Conservation (phyloP, 108 stramenopile genomes). For the Fistulifera solaris region DNA sequence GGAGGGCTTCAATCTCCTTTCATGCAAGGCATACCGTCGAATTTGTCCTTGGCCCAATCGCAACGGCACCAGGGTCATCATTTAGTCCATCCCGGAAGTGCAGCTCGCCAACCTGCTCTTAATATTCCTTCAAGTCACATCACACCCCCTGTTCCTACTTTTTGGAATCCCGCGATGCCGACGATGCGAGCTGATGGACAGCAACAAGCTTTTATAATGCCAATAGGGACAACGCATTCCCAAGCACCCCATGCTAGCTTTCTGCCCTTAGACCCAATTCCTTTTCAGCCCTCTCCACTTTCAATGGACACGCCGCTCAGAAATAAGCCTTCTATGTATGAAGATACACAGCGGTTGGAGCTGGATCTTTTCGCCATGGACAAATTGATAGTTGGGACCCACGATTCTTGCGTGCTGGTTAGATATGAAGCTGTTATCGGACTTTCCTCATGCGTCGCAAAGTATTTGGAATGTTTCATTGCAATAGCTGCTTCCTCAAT, state of each 20-base stretch:
- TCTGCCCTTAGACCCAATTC: no score
- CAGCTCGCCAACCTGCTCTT: no score
- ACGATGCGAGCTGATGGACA: no score
- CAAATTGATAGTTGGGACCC: conserved; percentile 13
- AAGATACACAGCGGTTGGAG: conserved; percentile 26
- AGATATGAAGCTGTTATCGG: conserved; percentile 79
- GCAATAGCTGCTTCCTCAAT: conserved; percentile 30
- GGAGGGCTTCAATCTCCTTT: conserved; percentile 4
- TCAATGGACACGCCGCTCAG: no score
- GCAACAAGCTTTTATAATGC: no score
- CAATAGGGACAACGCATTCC: no score
- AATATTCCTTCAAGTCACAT: no score
- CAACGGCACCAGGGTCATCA: background rate
- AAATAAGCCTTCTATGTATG: conserved; percentile 22
- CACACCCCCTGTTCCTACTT: no score
- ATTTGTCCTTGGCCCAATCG: conserved; percentile 14
- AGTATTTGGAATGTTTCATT: conserved; percentile 74
- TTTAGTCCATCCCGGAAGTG: no score
- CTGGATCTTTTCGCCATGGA: conserved; percentile 32
- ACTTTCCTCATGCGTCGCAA: conserved; percentile 51
- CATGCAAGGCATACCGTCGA: conserved; percentile 11
- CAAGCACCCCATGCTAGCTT: no score
- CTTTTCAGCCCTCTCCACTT: no score
- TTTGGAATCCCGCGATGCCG: no score
- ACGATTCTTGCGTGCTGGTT: conserved; percentile 74